Conservation (phyloP, 225 moss, liverwort and hornwort genomes). For the Thuidium tamariscinum region DNA sequence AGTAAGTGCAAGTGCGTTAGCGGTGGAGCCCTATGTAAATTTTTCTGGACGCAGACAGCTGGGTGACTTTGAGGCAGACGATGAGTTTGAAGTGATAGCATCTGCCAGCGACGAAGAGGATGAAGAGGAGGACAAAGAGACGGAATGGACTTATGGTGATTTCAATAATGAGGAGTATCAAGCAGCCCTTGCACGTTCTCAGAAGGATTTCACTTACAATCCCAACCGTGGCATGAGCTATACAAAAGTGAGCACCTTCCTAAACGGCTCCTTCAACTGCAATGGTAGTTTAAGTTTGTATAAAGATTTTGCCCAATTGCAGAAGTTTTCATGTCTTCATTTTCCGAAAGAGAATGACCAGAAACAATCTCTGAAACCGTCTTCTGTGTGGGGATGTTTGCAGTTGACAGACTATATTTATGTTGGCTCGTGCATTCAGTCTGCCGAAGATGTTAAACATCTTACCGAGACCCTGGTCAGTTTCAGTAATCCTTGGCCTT, state of each 20-base stretch:
- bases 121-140: constrained; percentile 19
- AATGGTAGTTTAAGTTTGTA: neutral
- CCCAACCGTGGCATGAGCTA: constrained; percentile 49
- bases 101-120: constrained; percentile 49
- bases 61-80: constrained; percentile 38
- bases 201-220: constrained; percentile 62
- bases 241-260: constrained; percentile 40
- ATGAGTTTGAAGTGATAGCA: constrained; percentile 45
- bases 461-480: constrained; percentile 58
- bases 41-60: constrained; percentile 19
- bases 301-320: neutral
- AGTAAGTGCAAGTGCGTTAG: constrained; percentile 13
- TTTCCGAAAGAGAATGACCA: neutral
- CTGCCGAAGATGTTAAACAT: constrained; percentile 44
- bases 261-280: neutral
- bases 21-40: constrained; percentile 7
- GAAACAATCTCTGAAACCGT: neutral
- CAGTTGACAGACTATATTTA: constrained; percentile 85
- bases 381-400: neutral
- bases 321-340: neutral
- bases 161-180: constrained; percentile 59
- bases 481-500: neutral
- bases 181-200: constrained; percentile 61
- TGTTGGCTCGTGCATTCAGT: constrained; percentile 84
- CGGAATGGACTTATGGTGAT: constrained; percentile 65